phyloP scores from a whole-genome alignment of 257 asterid species.

The Thymus mandschuricus region DNA sequence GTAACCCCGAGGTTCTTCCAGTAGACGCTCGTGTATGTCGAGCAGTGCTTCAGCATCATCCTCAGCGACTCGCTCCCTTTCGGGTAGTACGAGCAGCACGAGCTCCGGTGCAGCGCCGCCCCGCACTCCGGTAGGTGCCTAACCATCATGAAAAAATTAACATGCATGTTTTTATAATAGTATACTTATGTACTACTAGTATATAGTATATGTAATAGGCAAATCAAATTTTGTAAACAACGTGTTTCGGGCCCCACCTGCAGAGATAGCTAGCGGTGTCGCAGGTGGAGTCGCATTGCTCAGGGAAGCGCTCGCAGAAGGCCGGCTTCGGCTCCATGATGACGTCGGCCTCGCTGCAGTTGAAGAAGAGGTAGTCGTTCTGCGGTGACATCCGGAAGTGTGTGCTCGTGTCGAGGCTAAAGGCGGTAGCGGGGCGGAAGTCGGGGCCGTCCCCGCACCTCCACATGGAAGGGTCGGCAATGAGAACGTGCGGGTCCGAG shows the following conservation, averaged over 20 bases:
- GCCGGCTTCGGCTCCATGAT: slow-evolving; percentile 70
- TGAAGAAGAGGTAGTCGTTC: slow-evolving; percentile 88
- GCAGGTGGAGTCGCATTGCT: slow-evolving; percentile 88
- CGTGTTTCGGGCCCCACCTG: background rate
- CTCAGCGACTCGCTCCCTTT: slow-evolving; percentile 82
- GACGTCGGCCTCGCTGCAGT: slow-evolving; percentile 75
- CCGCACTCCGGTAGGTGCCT: slow-evolving; percentile 72
- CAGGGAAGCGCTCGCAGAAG: slow-evolving; percentile 84
- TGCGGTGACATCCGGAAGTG: slow-evolving; percentile 65
- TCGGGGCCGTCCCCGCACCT: slow-evolving; percentile 59
- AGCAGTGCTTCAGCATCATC: slow-evolving; percentile 79
- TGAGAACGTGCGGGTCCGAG: slow-evolving; percentile 74
- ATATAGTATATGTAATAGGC: no score
- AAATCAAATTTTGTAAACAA: background rate
- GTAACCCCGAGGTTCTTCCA: slow-evolving; percentile 77
- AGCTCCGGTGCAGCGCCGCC: slow-evolving; percentile 43
- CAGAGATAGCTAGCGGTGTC: slow-evolving; percentile 86
- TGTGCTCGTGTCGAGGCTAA: slow-evolving; percentile 83
- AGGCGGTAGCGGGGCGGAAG: slow-evolving; percentile 76
- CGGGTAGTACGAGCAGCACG: slow-evolving; percentile 91
- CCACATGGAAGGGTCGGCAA: slow-evolving; percentile 85
- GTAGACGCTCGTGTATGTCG: slow-evolving; percentile 66
- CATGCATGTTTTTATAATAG: no score
- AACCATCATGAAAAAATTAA: background rate
- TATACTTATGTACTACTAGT: no score